A percentile compares a stretch with the other conserved stretches of the same genome.
Conservation (phyloP, 1,139 yeast species). For the Hanseniaspora sp. region DNA sequence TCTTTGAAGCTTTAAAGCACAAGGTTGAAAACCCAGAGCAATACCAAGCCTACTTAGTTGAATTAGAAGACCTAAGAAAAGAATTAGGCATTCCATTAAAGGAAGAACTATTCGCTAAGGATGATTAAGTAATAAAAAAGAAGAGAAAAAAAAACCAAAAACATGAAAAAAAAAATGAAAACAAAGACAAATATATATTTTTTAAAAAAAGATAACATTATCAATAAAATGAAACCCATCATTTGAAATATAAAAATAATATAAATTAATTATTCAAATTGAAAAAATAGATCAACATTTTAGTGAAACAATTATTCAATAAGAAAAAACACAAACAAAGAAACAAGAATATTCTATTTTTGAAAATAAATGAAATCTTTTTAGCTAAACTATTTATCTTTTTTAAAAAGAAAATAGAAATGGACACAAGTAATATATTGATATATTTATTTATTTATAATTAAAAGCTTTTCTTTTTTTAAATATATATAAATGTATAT, state of each 20-base stretch:
- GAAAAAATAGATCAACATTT: neutral
- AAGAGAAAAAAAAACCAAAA: neutral
- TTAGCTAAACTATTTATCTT: too few species aligned
- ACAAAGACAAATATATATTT: too few species aligned
- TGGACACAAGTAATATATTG: too few species aligned
- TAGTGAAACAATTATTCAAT: neutral
- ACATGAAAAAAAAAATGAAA: too few species aligned
- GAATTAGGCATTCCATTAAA: conserved; percentile 89
- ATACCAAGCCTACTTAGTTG: conserved; percentile 91
- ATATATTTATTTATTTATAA: too few species aligned
- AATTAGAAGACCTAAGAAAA: conserved; percentile 79
- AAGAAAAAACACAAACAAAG: neutral
- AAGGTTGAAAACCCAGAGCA: conserved; percentile 91
- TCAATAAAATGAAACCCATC: too few species aligned
- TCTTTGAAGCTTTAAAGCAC: conserved; percentile 84
- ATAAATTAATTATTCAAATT: too few species aligned
- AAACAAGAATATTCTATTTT: neutral
- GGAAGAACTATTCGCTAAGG: conserved; percentile 66
- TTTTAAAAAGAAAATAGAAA: too few species aligned
- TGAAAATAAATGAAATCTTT: neutral
- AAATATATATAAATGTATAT: too few species aligned
- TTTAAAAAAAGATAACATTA: too few species aligned
- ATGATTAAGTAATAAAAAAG: conserved; percentile 19
- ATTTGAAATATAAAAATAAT: too few species aligned
- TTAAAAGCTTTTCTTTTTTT: too few species aligned